These are phyloP conservation scores for Polyplosphaeria fusca DNA, from an alignment of 495 filamentous ascomycete species.

Conservation along the genomic window DNA sequence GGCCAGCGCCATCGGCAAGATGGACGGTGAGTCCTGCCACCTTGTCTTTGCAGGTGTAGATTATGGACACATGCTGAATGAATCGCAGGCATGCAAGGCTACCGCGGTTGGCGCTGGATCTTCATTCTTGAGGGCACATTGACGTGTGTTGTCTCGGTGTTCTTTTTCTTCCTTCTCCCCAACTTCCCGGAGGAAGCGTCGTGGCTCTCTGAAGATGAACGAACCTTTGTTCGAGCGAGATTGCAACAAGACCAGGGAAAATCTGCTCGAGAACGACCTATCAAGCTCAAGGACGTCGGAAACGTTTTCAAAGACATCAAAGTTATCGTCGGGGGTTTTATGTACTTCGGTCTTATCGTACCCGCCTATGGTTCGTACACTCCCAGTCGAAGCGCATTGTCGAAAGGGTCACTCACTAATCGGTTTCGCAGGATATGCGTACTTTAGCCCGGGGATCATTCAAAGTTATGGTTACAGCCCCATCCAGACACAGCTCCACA, in stretches of 20 bases:
- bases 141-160: constrained; percentile 66
- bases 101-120: constrained; percentile 84
- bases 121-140: constrained; percentile 68
- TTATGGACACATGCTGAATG: no score
- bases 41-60: no score
- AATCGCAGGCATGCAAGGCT: constrained; percentile 61
- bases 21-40: no score
- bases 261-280: constrained; percentile 58
- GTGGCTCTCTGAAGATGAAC: constrained; percentile 74
- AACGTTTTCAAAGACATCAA: constrained; percentile 69
- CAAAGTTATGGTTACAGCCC: constrained; percentile 44
- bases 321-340: constrained; percentile 73
- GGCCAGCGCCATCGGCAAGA: constrained; percentile 69
- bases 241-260: constrained; percentile 73
- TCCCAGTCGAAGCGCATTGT: no score
- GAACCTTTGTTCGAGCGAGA: constrained; percentile 66
- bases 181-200: constrained; percentile 66
- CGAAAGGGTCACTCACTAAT: no score
- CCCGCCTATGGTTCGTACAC: constrained; percentile 86
- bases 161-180: constrained; percentile 78
- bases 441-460: constrained; percentile 63
- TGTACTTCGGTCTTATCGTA: constrained; percentile 88
- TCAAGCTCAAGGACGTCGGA: constrained; percentile 62
- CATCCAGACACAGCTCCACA: constrained; percentile 51
- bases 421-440: no score